Base-by-base conservation (phyloP, 192 early-diverging fungal genomes). In the Phycomyces blakesleeanus region DNA sequence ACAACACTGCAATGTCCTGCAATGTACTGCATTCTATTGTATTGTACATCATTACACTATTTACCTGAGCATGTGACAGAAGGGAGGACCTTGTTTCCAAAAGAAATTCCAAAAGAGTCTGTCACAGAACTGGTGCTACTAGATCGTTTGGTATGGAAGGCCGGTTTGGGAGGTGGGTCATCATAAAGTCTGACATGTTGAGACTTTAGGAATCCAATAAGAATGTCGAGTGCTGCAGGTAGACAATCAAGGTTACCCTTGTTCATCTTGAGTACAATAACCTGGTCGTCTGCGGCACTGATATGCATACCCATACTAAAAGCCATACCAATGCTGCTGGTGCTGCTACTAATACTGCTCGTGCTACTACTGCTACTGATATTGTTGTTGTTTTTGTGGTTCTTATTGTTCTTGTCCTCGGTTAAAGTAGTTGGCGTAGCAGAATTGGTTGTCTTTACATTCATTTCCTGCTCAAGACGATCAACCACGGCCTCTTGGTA, bases 401-500 rank as follows among this genome's bases (percentile, higher is more conserved):
- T n/a, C n/a, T n/a, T n/a, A n/a, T n/a, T n/a, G 29, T 34, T 7
- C 29, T 34, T 2, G 29, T 34, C 29, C 2, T 34, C 29, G 29
- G 29, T 34, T n/a, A n/a, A n/a, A n/a, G n/a, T 6, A 41, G 40
- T 41, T 41, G 8, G 14, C 40, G 40, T 41, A 10, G 40, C 40
- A 41, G 40, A 10, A 10, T 41, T 41, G 44, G 15, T 47, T 3
- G 11, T 38, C 12, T 38, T 47, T 7, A 86, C 76, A 27, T 81
- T 72, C 59, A 67, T 69, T 12, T 83, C 83, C 2, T 58, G 57
- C 59, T 76, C 62, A 7, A 86, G 66, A 11, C 58, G 66, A 9
- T 71, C 59, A 2, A 77, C 63, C 0, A 86, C 73, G 8, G 69
- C 57, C 18, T 56, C 63, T 16, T 69, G 37, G 54, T 91, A 83